Base-by-base conservation (phyloP, 2,329 filamentous ascomycete genomes). In the Emericellopsis atlantica region DNA sequence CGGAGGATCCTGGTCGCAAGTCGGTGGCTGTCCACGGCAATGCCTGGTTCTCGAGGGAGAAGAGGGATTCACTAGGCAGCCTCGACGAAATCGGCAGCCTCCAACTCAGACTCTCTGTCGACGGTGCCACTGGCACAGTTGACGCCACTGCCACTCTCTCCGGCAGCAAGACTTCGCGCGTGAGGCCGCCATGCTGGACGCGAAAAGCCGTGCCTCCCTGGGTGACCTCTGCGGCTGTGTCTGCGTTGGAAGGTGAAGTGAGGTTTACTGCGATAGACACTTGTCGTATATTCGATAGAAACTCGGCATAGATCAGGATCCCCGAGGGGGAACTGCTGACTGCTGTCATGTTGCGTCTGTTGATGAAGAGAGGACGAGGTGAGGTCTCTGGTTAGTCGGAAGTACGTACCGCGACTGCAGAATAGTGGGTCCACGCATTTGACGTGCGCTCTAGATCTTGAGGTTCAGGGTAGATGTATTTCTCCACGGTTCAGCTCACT, bases 221-320 rank as follows among this genome's bases (percentile, higher is more conserved):
- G 11, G 66, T 59, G 33, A 79, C 47, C 12, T 57, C 57, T 22
- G 63, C 65, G 36, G 49, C 53, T 16, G 69, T 75, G n/a, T 58
- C 58, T 21, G 57, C 43, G 40, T 65, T 60, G 36, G 56, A 56
- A 5, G 64, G 57, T 11, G 66, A 63, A 3, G 64, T 59, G 2
- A 81, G 58, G 4, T 67, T 65, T 6, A 67, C 73, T 39, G 67
- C 70, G 18, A 81, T 59, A 5, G 77, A 79, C 32, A 83, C 65
- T 52, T 81, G 76, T 34, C 72, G 67, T 47, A 84, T 79, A 44
- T 81, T 80, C 23, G 70, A 62, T 3, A 83, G 67, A 2, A 81
- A 65, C 58, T 84, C 79, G 5, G 78, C 77, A 52, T 83, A 81
- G 18, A 82, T 64, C 2, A 57, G 50, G 16, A 62, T 48, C n/a